Conservation (phyloP, 2,329 filamentous ascomycete genomes). For the Claviceps purpurea region DNA sequence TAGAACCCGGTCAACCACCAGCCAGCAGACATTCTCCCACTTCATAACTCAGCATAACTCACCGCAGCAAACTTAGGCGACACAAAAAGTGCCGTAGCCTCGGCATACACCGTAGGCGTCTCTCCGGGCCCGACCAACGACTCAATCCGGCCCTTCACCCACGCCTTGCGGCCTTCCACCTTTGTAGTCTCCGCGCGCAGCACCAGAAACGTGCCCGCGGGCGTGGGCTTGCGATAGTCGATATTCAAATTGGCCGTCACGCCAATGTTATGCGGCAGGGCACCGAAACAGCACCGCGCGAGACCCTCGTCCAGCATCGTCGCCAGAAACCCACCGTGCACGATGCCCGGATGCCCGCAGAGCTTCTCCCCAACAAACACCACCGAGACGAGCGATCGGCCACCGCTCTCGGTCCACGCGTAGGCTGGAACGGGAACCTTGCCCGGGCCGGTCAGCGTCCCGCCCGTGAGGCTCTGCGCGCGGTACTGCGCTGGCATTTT, state of each 20-base stretch:
- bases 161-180: slow-evolving; percentile 87
- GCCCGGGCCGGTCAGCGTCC: slow-evolving; percentile 60
- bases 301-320: slow-evolving; percentile 86
- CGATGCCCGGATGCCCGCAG: slow-evolving; percentile 80
- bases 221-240: slow-evolving; percentile 71
- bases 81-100: slow-evolving; percentile 77
- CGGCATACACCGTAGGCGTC: slow-evolving; percentile 55
- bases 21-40: no score
- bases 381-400: slow-evolving; percentile 57
- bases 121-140: slow-evolving; percentile 51
- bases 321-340: slow-evolving; percentile 85
- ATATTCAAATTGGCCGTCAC: slow-evolving; percentile 76
- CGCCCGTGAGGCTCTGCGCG: slow-evolving; percentile 66
- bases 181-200: slow-evolving; percentile 67
- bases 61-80: slow-evolving; percentile 74
- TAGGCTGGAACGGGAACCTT: slow-evolving; percentile 72
- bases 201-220: slow-evolving; percentile 63
- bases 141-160: slow-evolving; percentile 81
- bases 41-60: slow-evolving; percentile 35
- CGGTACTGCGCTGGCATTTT: slow-evolving; percentile 65
- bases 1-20: neutral
- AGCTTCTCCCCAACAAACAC: slow-evolving; percentile 66
- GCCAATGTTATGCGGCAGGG: slow-evolving; percentile 71
- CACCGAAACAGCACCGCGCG: slow-evolving; percentile 75
- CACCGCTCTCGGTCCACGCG: slow-evolving; percentile 58